Base-by-base conservation (phyloP, 1,284 basidiomycete species). In the Pseudozyma tsukubaensis region DNA sequence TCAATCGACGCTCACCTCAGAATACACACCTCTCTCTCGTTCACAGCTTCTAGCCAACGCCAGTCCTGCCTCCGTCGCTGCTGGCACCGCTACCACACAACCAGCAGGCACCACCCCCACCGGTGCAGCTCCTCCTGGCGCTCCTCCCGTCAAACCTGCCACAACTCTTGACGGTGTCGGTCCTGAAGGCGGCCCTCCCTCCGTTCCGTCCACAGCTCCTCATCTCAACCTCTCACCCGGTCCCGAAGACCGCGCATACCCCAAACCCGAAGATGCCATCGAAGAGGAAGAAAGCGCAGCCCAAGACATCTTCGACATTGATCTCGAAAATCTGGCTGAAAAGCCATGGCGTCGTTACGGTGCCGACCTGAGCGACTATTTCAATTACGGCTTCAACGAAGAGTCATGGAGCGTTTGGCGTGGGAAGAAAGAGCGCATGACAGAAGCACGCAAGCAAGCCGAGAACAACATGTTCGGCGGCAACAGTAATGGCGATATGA, bases 321-420 rank as follows among this genome's bases (percentile, higher is more conserved):
- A 99, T 84, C 84, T 97, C 52, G 88, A 88, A 24, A 89, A 91
- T 21, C 88, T 98, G 84, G 76, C 83, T 12, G 87, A 91, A 21
- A 96, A 97, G 84, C 91, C 92, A 3, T 99, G 97, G 97, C 88
- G 96, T 63, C 87, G 91, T 58, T 92, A 95, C 10, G 97, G 97
- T 16, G 91, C 93, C 8, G 94, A 98, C 86, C 88, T 98, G 60
- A 92, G 92, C 77, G 96, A 98, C 86, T 99, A 94, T 91, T 99
- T 99, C 87, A 99, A 99, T 86, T 99, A 97, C 80, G 97, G 97
- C 0, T 99, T 99, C 83, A 96, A 99, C 85, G 97, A 99, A 86
- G 89, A 94, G 13, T 92, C 92, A 18, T 99, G 94, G 93, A 92
- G 93, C 77, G 90, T 91, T 48, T 99, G 95, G 85, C 92, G 93